Percentiles rank a stretch among this genome's conserved stretches.
phyloP scores from a whole-genome alignment of 2,329 filamentous ascomycete species.

The Colletotrichum ledebouriae region DNA sequence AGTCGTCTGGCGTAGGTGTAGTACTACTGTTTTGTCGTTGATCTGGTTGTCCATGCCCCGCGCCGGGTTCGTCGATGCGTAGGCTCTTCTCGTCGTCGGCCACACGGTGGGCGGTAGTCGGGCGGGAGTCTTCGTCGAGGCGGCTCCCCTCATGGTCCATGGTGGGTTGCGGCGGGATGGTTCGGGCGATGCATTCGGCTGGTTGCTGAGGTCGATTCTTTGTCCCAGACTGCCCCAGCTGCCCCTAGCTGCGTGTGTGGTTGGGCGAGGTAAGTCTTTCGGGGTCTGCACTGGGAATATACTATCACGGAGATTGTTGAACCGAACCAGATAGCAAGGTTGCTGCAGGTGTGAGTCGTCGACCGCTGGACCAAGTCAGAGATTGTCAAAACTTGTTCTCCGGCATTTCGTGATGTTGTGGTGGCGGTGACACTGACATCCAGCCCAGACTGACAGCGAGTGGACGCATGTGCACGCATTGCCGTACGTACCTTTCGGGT shows the following conservation, averaged over 20 bases:
- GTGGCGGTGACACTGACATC: background rate
- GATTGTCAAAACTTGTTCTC: background rate
- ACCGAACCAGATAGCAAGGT: background rate
- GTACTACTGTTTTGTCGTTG: background rate
- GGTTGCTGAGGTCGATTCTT: constrained; percentile 16
- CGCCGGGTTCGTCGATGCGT: constrained; percentile 39
- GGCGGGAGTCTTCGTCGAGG: constrained; percentile 46
- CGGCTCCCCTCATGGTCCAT: constrained; percentile 52
- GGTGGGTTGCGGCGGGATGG: constrained; percentile 44
- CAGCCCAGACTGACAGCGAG: constrained; percentile 1
- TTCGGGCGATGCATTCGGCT: constrained; percentile 41
- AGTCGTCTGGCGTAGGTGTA: constrained; percentile 11
- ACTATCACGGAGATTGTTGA: background rate
- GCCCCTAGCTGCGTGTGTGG: background rate
- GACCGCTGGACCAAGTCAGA: background rate
- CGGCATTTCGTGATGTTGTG: too few species aligned
- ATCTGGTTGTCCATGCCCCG: background rate
- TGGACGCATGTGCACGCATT: background rate
- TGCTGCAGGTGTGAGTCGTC: background rate
- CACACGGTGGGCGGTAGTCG: constrained; percentile 43
- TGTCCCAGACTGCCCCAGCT: constrained; percentile 5
- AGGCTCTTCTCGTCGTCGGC: constrained; percentile 39
- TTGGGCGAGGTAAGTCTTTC: background rate
- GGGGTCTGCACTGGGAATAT: background rate
- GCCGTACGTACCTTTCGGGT: background rate